Evolutionary conservation across 2,329 filamentous ascomycete species (phyloP).

Genomic region (Aspergillus persii): DNA sequence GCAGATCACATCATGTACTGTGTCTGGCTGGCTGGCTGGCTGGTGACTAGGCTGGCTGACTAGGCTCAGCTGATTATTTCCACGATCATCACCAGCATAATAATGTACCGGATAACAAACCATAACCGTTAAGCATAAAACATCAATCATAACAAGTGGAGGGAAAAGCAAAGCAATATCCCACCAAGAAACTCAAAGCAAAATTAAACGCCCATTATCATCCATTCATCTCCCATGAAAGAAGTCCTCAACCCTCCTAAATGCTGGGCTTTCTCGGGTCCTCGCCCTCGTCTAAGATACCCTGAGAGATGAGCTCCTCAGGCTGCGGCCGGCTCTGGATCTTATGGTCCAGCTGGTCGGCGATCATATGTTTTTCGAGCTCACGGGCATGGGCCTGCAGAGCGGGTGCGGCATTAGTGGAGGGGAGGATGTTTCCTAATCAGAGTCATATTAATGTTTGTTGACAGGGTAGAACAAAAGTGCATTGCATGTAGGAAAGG

Average conservation of each 20-base stretch:
- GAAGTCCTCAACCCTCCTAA: not conserved
- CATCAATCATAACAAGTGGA: too few relatives aligned
- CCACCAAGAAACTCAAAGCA: not conserved
- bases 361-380: slow-evolving; percentile 83
- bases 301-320: slow-evolving; percentile 73
- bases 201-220: not conserved
- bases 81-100: too few relatives aligned
- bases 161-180: too few relatives aligned
- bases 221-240: too few relatives aligned
- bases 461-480: too few relatives aligned
- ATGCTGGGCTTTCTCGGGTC: slow-evolving; percentile 33
- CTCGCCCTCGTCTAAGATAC: slow-evolving; percentile 69
- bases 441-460: too few relatives aligned
- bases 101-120: not conserved
- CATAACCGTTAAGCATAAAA: not conserved
- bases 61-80: not conserved
- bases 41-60: too few relatives aligned
- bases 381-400: slow-evolving; percentile 79
- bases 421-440: slow-evolving; percentile 55
- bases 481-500: not conserved
- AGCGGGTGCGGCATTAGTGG: slow-evolving; percentile 72
- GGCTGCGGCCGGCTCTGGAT: slow-evolving; percentile 74
- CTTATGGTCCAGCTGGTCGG: slow-evolving; percentile 82
- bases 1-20: not conserved
- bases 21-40: not conserved